Evolutionary conservation across 495 filamentous ascomycete genomes (phyloP), one percentile per base, ranked within the genome.

Genomic region (Pseudoneurospora amorphoporcata): DNA sequence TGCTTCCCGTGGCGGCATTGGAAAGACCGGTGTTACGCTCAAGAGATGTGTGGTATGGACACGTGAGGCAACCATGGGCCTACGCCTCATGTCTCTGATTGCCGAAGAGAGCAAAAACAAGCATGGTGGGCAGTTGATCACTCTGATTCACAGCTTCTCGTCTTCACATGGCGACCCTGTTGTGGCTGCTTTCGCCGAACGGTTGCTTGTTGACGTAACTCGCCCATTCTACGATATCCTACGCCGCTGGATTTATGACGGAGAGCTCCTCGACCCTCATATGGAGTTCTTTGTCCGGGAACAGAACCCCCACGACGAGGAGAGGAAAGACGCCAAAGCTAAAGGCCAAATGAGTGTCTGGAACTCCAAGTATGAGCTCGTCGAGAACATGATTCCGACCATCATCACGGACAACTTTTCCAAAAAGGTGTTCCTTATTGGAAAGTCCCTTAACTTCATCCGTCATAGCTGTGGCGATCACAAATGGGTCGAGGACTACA

Each of bases 41-140:
- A 98, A 98, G 77, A 86, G 96, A 72, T 99, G 95, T 78, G 91
- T 98, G 23, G 90, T 99, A 17, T 99, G 96, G 96, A 98, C 94
- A 7, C 89, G 95, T 74, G 96, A 98, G 81, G 93, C 96, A 7
- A 98, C 96, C 5, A 96, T 98, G 92, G 95, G 94, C 0, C 82
- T 99, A 75, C 92, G 96, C 19, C 84, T 99, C 70, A 94, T 99
- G 93, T 94, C 91, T 74, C 75, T 97, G 72, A 97, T 98, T 77
- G 94, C 94, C 0, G 95, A 98, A 78, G 91, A 97, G 81, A 91
- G 94, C 61, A 90, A 90, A 73, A 91, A 90, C 88, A 87, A 83
- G 83, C 96, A 92, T 75, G 96, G 96, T 8, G 96, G 96, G 16
- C 93, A 98, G 77, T 84, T 99, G 70, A 97, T 99, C 74, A 94